Conservation (phyloP, 148 eudicot genomes). For the Vaccinium macrocarpon region DNA sequence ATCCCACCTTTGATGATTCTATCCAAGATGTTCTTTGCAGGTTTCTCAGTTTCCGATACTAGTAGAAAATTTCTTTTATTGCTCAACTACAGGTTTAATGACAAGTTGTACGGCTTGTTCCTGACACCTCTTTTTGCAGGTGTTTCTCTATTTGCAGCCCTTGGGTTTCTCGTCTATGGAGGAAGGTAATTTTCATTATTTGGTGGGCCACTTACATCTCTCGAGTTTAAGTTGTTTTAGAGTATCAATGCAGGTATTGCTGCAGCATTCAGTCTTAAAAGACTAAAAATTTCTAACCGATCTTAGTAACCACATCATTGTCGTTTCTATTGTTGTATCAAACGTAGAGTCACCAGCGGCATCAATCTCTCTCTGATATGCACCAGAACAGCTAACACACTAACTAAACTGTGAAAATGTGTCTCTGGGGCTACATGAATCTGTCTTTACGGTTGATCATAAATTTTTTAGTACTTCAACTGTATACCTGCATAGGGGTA, state of each 20-base stretch:
- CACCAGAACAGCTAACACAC: neutral
- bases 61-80: neutral
- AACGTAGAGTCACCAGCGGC: neutral
- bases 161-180: constrained; percentile 92
- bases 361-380: neutral
- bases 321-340: neutral
- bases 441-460: neutral
- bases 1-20: constrained; percentile 52
- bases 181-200: constrained; percentile 59
- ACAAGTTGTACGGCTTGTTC: constrained; percentile 9
- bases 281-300: neutral
- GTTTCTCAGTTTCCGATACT: constrained; percentile 31
- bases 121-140: constrained; percentile 43
- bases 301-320: neutral
- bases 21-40: constrained; percentile 95
- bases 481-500: neutral
- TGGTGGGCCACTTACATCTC: neutral
- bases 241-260: neutral
- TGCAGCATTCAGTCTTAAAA: neutral
- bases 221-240: neutral
- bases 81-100: neutral
- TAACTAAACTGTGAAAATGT: neutral
- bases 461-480: neutral
- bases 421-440: neutral
- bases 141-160: constrained; percentile 85